Evolutionary conservation across 2,329 filamentous ascomycete species (phyloP).

Genomic region (Sporothrix pallida): DNA sequence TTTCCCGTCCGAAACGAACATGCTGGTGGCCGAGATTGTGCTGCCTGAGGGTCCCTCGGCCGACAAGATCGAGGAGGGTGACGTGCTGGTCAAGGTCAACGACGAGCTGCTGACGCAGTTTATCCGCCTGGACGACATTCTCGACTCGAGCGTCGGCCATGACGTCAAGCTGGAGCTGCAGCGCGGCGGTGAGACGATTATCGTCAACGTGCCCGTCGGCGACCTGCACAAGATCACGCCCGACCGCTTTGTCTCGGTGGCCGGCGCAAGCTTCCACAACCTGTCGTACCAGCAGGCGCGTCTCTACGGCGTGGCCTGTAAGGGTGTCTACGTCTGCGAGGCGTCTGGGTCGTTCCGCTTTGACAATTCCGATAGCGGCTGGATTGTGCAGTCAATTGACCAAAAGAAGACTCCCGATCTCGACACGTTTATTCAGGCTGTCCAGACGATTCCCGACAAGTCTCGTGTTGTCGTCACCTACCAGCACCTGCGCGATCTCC

Average conservation of each 20-base stretch:
- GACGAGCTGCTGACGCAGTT: conserved; percentile 93
- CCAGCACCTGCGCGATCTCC: conserved; percentile 91
- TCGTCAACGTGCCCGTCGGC: conserved; percentile 82
- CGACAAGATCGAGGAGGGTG: conserved; percentile 87
- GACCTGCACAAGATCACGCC: conserved; percentile 95
- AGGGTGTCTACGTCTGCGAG: conserved; percentile 94
- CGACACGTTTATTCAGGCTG: conserved; percentile 86
- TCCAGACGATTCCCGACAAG: conserved; percentile 82
- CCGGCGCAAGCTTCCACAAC: conserved; percentile 92
- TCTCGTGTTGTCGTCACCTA: conserved; percentile 92
- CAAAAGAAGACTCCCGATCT: conserved; percentile 90
- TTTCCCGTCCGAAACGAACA: conserved; percentile 92
- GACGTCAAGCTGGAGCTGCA: conserved; percentile 83
- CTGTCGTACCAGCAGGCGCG: conserved; percentile 98
- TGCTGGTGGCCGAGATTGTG: conserved; percentile 95
- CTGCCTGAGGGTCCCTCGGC: conserved; percentile 89
- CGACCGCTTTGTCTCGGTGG: conserved; percentile 92
- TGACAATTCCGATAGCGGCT: conserved; percentile 87
- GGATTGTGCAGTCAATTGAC: conserved; percentile 91
- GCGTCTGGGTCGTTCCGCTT: conserved; percentile 94
- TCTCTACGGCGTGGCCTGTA: conserved; percentile 87
- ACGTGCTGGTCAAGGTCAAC: conserved; percentile 92
- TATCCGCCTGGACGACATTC: conserved; percentile 84
- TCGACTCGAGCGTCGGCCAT: conserved; percentile 84
- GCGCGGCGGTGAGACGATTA: conserved; percentile 83